Evolutionary conservation across 345 rosid genomes (phyloP).

Genomic region (Firmiana major): DNA sequence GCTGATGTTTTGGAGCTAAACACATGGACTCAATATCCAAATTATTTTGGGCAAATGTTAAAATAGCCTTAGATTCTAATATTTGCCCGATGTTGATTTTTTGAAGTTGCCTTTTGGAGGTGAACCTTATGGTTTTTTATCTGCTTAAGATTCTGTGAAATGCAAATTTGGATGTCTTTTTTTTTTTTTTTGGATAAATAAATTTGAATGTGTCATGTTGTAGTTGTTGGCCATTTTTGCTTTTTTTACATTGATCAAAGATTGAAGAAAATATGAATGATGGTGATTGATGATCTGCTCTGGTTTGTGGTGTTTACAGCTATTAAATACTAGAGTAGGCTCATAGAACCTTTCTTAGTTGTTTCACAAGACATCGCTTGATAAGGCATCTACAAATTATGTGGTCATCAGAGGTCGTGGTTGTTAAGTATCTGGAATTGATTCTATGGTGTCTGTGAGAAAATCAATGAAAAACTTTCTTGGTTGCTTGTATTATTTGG

Average conservation of each 20-base stretch:
- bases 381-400: neutral
- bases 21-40: neutral
- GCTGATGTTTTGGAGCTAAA: neutral
- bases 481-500: constrained; percentile 9
- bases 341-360: constrained; percentile 3
- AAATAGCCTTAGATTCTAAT: neutral
- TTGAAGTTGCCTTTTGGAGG: constrained; percentile 3
- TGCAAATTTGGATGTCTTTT: too few relatives aligned
- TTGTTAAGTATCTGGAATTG: neutral
- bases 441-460: neutral
- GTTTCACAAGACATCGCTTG: neutral
- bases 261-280: neutral
- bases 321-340: neutral
- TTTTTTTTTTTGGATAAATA: too few relatives aligned
- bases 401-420: neutral
- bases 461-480: neutral
- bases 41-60: neutral
- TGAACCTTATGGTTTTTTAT: neutral
- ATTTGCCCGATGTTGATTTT: neutral
- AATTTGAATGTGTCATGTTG: neutral
- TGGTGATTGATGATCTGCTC: neutral
- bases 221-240: neutral
- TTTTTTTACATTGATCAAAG: neutral
- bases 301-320: neutral
- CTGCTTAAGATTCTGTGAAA: neutral